Evolutionary conservation across 1,284 basidiomycete genomes (phyloP).

Genomic region (Phylloporus gajari): DNA sequence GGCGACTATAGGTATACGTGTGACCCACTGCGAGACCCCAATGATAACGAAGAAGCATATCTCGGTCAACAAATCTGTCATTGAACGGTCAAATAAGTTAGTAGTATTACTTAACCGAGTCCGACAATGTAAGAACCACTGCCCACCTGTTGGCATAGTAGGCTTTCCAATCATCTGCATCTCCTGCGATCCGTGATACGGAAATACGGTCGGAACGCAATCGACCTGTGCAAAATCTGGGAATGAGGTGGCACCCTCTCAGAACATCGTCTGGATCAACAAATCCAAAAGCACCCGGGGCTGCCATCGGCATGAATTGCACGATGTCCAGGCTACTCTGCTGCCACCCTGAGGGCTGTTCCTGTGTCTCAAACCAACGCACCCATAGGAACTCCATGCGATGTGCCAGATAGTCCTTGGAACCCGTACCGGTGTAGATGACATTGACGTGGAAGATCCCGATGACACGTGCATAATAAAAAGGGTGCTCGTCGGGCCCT

Average conservation of each 20-base stretch:
- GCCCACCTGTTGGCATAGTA: background rate
- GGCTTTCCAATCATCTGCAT: background rate
- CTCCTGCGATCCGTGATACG: background rate
- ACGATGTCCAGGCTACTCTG: background rate
- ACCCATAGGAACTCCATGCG: background rate
- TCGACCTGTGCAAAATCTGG: background rate
- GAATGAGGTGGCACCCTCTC: background rate
- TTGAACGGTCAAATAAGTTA: too few relatives aligned
- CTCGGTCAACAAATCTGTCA: too few relatives aligned
- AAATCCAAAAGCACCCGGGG: background rate
- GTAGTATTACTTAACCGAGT: too few relatives aligned
- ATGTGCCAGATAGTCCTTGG: background rate
- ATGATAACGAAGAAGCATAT: too few relatives aligned
- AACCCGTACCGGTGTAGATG: background rate
- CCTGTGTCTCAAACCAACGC: background rate
- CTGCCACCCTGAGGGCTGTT: background rate
- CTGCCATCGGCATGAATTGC: background rate
- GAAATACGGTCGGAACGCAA: background rate
- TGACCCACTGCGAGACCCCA: background rate
- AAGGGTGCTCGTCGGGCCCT: background rate
- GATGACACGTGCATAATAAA: background rate
- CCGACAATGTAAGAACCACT: background rate
- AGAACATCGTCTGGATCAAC: background rate
- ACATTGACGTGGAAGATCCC: background rate
- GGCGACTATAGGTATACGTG: background rate